Evolutionary conservation across 352 stramenopile species (phyloP).

Genomic region (Thalassiosira allenii): DNA sequence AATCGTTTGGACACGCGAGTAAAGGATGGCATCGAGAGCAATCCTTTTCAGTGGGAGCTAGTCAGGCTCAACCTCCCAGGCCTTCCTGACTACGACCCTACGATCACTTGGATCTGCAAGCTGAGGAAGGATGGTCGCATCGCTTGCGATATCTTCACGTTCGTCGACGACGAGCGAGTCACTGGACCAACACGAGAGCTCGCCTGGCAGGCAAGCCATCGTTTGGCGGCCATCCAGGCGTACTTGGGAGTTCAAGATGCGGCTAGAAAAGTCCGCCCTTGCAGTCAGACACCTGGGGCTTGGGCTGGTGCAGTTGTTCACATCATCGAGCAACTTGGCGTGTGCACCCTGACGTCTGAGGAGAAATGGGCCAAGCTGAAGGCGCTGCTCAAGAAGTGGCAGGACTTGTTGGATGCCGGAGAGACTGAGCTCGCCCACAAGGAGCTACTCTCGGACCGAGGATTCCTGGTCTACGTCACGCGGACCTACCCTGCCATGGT

Average conservation of each 20-base stretch:
- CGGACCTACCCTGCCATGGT: constrained; percentile 56
- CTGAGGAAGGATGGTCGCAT: constrained; percentile 19
- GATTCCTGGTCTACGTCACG: constrained; percentile 70
- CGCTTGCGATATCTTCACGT: constrained; percentile 51
- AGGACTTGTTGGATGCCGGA: background rate
- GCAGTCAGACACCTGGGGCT: constrained; percentile 43
- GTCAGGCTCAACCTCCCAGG: constrained; percentile 59
- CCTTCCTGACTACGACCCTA: constrained; percentile 42
- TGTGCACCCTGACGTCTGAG: constrained; percentile 39
- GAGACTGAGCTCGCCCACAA: constrained; percentile 36
- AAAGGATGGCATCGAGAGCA: constrained; percentile 1
- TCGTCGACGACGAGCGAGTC: constrained; percentile 60
- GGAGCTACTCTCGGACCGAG: constrained; percentile 39
- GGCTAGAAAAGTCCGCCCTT: constrained; percentile 46
- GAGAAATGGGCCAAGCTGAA: constrained; percentile 65
- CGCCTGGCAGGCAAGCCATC: constrained; percentile 18
- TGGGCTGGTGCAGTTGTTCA: constrained; percentile 60
- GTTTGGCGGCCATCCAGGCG: constrained; percentile 2
- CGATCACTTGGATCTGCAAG: constrained; percentile 49
- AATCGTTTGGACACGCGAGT: constrained; percentile 19
- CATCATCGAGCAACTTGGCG: constrained; percentile 23
- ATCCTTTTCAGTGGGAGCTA: constrained; percentile 53
- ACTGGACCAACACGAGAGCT: constrained; percentile 1
- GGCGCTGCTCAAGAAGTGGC: constrained; percentile 14
- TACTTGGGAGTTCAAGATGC: constrained; percentile 59